Evolutionary conservation across 768 basidiomycete genomes (phyloP).

Genomic region (Roridomyces roridus): DNA sequence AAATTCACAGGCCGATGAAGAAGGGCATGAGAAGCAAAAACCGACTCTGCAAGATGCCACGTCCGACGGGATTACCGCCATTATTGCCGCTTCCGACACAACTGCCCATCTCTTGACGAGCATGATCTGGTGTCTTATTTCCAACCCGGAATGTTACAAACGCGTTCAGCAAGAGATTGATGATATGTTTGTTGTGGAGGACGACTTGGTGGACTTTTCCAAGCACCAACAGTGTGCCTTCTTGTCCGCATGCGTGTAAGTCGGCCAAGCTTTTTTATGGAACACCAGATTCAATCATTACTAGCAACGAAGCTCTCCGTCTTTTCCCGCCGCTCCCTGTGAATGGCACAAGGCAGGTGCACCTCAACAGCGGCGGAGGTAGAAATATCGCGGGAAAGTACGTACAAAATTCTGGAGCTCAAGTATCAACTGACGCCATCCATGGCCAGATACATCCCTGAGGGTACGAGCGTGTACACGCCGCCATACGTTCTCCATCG

Average conservation of each 20-base stretch:
- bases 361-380: not conserved
- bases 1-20: constrained; percentile 45
- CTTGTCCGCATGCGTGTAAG: constrained; percentile 43
- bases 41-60: constrained; percentile 40
- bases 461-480: constrained; percentile 49
- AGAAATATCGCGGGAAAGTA: constrained; percentile 3
- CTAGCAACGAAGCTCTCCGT: constrained; percentile 56
- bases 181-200: constrained; percentile 24
- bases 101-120: constrained; percentile 39
- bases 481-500: constrained; percentile 52
- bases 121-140: constrained; percentile 41
- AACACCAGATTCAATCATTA: not conserved
- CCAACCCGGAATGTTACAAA: constrained; percentile 35
- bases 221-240: constrained; percentile 37
- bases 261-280: not conserved
- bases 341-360: constrained; percentile 42
- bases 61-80: constrained; percentile 44
- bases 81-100: constrained; percentile 48
- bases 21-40: constrained; percentile 36
- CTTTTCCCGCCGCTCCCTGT: constrained; percentile 55
- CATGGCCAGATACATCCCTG: constrained; percentile 48
- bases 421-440: too few relatives aligned
- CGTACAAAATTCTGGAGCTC: not conserved
- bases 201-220: constrained; percentile 30
- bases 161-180: constrained; percentile 44